phyloP scores from a whole-genome alignment of 2,329 filamentous ascomycete genomes.

The Fusarium sp. region DNA sequence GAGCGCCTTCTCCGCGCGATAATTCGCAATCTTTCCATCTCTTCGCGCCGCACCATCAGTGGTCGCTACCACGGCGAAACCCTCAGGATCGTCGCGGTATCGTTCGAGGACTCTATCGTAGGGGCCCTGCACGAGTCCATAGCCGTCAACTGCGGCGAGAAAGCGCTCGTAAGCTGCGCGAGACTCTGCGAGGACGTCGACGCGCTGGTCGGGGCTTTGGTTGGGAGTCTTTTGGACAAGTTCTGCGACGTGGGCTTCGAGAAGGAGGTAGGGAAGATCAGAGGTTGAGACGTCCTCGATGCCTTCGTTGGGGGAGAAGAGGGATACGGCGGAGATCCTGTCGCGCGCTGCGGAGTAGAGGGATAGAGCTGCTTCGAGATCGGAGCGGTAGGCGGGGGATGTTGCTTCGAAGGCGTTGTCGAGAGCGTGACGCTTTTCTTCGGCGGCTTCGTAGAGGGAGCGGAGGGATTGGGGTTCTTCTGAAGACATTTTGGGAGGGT shows the following conservation, averaged over 20 bases:
- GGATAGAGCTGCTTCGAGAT: constrained; percentile 76
- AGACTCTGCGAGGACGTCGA: constrained; percentile 73
- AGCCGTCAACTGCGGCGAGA: constrained; percentile 82
- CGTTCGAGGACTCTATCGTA: constrained; percentile 80
- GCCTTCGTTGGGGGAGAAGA: constrained; percentile 93
- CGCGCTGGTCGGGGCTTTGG: constrained; percentile 69
- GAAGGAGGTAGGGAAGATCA: constrained; percentile 88
- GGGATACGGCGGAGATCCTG: constrained; percentile 77
- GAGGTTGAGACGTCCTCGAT: constrained; percentile 88
- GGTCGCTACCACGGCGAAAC: constrained; percentile 80
- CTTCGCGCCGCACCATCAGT: constrained; percentile 76
- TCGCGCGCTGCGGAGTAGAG: constrained; percentile 81
- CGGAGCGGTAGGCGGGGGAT: constrained; percentile 76
- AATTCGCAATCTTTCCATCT: constrained; percentile 88
- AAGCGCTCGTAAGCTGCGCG: constrained; percentile 84
- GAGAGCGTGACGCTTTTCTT: constrained; percentile 68
- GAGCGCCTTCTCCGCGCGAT: constrained; percentile 87
- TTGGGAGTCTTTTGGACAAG: constrained; percentile 78
- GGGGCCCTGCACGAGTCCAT: constrained; percentile 76
- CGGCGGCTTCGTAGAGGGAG: constrained; percentile 65
- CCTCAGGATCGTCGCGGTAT: constrained; percentile 80
- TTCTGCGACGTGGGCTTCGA: constrained; percentile 85
- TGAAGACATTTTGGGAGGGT: constrained; percentile 50
- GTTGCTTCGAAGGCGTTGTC: constrained; percentile 76
- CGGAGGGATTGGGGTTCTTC: constrained; percentile 67